Evolutionary conservation across 2,329 filamentous ascomycete species (phyloP), one percentile per base, ranked within the genome.

Genomic region (Colletotrichum lini): DNA sequence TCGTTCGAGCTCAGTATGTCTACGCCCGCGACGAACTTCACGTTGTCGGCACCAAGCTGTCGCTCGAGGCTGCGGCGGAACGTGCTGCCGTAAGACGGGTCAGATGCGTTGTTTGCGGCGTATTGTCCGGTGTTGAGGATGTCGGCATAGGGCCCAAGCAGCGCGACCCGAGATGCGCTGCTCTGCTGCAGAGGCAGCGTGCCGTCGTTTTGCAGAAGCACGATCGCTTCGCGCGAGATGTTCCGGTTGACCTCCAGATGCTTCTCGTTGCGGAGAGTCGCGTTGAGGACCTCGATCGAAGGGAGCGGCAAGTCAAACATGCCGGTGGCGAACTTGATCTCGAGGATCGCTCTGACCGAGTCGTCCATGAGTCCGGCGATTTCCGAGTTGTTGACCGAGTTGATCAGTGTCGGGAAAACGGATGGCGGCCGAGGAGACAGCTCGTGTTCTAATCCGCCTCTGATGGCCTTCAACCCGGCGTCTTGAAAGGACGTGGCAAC

Each of bases 241-340:
- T 77, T 75, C 9, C 70, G 68, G 58, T 71, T 74, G 56, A 72
- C 18, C 13, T 74, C 70, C 16, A 75, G 73, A 52, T 75, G 74
- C 1, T 18, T 47, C 7, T 65, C 44, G 7, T 49, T 71, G 15
- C 75, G 72, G 10, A 75, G 61, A 9, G 74, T 75, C 3, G 49
- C 54, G 35, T 64, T 72, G 2, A 67, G 62, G 2, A 65, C 69
- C n/a, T 74, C 67, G 4, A 74, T 15, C 1, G 74, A 73, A 3
- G 78, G 77, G 1, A 80, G 59, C 4, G 65, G 67, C 7, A 74
- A 75, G 30, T 79, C 78, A 42, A 79, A 79, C 4, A 73, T 59
- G 2, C 79, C 78, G 0, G 77, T 76, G 2, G 73, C 71, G 30
- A 79, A 79, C 65, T 80, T 80, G 72, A 80, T 76, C 44, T 75